Conservation (phyloP, 768 basidiomycete genomes). For the Amanita thiersii region DNA sequence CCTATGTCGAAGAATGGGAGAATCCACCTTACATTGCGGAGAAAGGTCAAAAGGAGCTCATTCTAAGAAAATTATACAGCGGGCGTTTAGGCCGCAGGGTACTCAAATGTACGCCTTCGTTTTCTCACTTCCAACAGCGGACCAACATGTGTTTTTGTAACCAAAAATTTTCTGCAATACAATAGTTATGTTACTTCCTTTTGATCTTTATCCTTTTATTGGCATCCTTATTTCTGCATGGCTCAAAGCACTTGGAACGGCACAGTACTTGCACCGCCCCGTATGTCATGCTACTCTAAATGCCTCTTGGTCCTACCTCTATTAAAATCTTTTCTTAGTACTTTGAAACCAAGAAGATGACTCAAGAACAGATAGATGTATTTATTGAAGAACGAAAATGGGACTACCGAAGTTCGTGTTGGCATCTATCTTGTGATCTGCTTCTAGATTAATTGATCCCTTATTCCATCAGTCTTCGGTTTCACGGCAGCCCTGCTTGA, state of each 20-base stretch:
- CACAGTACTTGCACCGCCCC: slow-evolving; percentile 57
- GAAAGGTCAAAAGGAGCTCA: slow-evolving; percentile 20
- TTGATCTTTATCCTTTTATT: slow-evolving; percentile 61
- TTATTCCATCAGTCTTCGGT: slow-evolving; percentile 58
- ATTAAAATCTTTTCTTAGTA: slow-evolving; percentile 40
- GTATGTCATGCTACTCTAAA: slow-evolving; percentile 26
- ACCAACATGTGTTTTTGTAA: not conserved
- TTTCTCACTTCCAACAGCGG: not conserved
- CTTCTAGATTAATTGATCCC: slow-evolving; percentile 1
- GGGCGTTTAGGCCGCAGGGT: slow-evolving; percentile 32
- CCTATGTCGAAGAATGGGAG: slow-evolving; percentile 79
- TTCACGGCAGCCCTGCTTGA: slow-evolving; percentile 80
- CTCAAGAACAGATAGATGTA: slow-evolving; percentile 50
- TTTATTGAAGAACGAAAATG: slow-evolving; percentile 89
- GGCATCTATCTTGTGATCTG: not conserved
- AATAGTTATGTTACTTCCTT: slow-evolving; percentile 50
- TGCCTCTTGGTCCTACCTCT: not conserved
- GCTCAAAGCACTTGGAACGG: slow-evolving; percentile 61
- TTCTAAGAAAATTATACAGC: slow-evolving; percentile 25
- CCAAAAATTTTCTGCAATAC: not conserved
- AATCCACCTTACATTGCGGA: slow-evolving; percentile 36
- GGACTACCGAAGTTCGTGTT: slow-evolving; percentile 65
- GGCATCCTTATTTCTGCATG: slow-evolving; percentile 55
- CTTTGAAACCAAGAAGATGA: slow-evolving; percentile 82
- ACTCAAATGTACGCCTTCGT: slow-evolving; percentile 20